phyloP scores from a whole-genome alignment of 345 rosid genomes.

The Syzygium grande region DNA sequence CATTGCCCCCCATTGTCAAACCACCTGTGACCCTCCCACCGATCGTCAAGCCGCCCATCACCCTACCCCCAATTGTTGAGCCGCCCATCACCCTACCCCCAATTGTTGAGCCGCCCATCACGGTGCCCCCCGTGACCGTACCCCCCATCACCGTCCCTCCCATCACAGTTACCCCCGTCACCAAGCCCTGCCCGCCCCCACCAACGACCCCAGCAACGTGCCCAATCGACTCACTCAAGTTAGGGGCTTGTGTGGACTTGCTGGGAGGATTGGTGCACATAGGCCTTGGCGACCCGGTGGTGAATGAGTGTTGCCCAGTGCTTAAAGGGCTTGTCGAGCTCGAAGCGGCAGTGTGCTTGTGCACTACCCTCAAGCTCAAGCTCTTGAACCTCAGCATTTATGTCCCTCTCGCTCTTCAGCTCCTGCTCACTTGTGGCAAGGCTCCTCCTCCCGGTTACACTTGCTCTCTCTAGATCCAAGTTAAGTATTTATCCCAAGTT shows the following conservation, averaged over 20 bases:
- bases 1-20: slow-evolving; percentile 18
- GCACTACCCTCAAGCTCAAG: slow-evolving; percentile 85
- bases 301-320: slow-evolving; percentile 78
- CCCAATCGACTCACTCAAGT: slow-evolving; percentile 72
- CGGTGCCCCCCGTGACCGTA: slow-evolving; percentile 20
- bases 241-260: slow-evolving; percentile 90
- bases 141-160: slow-evolving; percentile 18
- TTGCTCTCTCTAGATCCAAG: slow-evolving; percentile 48
- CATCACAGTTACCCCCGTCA: not conserved
- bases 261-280: slow-evolving; percentile 84
- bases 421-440: slow-evolving; percentile 89
- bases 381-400: slow-evolving; percentile 73
- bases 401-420: slow-evolving; percentile 93
- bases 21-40: slow-evolving; percentile 21
- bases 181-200: slow-evolving; percentile 14
- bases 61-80: slow-evolving; percentile 15
- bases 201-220: slow-evolving; percentile 34
- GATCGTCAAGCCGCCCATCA: slow-evolving; percentile 5
- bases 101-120: slow-evolving; percentile 1
- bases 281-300: slow-evolving; percentile 67
- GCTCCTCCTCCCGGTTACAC: slow-evolving; percentile 96
- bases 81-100: slow-evolving; percentile 26
- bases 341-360: slow-evolving; percentile 88
- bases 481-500: not conserved
- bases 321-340: slow-evolving; percentile 66